Evolutionary conservation across 75 land plant genomes (phyloP).

Genomic region (Cupressus sempervirens): DNA sequence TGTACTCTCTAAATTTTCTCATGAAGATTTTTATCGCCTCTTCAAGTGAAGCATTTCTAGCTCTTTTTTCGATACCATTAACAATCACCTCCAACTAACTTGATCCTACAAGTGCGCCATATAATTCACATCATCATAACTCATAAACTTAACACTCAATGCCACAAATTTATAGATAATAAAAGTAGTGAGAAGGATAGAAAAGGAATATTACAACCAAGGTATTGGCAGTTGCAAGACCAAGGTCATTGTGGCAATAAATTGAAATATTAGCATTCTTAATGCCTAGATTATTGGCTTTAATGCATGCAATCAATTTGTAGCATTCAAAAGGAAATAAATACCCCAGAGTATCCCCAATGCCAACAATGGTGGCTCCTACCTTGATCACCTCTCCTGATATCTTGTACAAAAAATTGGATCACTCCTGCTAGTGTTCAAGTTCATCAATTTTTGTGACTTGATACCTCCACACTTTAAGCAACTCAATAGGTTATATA

Average conservation of each 20-base stretch:
- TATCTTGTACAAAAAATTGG: conserved; percentile 16
- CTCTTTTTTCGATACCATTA: conserved; percentile 25
- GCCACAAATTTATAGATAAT: not conserved
- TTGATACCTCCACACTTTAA: too few relatives aligned
- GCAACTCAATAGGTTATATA: too few relatives aligned
- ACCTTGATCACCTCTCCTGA: conserved; percentile 28
- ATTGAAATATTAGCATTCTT: conserved; percentile 21
- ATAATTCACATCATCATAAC: not conserved
- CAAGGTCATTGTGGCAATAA: conserved; percentile 32
- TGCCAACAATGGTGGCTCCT: conserved; percentile 21
- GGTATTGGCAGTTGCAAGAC: conserved; percentile 34
- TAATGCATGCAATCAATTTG: conserved; percentile 12
- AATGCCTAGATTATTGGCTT: conserved; percentile 22
- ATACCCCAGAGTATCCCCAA: conserved; percentile 24
- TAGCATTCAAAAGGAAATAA: conserved; percentile 17
- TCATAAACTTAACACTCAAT: not conserved
- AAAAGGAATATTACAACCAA: conserved; percentile 15
- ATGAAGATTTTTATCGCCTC: conserved; percentile 7
- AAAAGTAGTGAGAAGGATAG: not conserved
- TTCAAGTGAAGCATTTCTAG: conserved; percentile 24
- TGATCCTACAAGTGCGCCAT: conserved; percentile 16
- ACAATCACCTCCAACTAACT: conserved; percentile 15
- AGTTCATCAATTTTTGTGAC: too few relatives aligned
- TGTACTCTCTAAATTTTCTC: not conserved
- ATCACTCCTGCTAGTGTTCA: conserved; percentile 15